Evolutionary conservation across 208 protist species (phyloP), one percentile per base, ranked within the genome.

Genomic region (Zelonia costaricensis): DNA sequence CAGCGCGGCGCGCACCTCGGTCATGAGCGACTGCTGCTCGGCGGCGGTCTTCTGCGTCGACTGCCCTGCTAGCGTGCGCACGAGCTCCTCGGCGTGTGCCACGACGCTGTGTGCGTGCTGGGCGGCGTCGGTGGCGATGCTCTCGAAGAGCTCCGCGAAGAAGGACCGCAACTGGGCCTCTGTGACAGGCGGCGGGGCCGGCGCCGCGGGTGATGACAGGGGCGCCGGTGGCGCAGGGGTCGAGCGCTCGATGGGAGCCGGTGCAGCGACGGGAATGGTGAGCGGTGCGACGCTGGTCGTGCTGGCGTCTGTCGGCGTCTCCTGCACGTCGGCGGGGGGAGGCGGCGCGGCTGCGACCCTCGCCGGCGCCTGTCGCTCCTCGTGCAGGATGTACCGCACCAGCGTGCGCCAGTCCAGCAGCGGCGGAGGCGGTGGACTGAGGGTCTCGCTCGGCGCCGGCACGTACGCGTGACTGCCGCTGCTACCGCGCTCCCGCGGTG

Each of bases 351-450:
- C 5, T 15, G 51, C 23, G 15, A 38, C 9, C 56, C 39, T 31
- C 28, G 22, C 22, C 0, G 52, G n/a, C 28, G 30, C 33, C 20
- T 8, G 30, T 38, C 48, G 42, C 52, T 65, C 66, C 30, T 73
- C 66, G 40, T 61, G 66, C 23, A 73, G 45, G 52, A 73, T 73
- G 66, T 73, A 73, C 4, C 66, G 66, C 6, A 73, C 66, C 33
- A 73, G 39, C 8, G 66, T 73, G 45, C 66, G 66, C 66, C 66
- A 73, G 52, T 73, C 66, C 7, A 66, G 27, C 31, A 62, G 54
- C 28, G 57, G 38, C 1, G 66, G 35, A 5, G 66, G 58, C 0
- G 28, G 48, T 5, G 39, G 48, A 49, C 18, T 39, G 18, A 56
- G 38, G 30, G n/a, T 36, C n/a, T 31, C 49, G 55, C 30, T 38